Evolutionary conservation across 768 basidiomycete genomes (phyloP).

Genomic region (Gautieria morchelliformis): DNA sequence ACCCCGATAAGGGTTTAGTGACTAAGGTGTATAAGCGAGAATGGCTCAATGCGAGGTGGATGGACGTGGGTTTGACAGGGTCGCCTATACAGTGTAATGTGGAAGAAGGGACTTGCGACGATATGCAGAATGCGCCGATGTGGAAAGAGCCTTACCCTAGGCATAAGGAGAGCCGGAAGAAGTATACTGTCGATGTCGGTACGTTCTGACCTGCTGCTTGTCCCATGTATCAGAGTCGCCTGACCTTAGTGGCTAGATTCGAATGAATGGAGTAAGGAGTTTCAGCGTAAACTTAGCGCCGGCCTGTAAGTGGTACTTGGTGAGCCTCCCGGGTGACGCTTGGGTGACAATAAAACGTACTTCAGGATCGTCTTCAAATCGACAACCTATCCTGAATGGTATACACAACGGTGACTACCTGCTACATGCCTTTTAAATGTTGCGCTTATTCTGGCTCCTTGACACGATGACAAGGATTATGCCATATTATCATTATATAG

Average conservation of each 20-base stretch:
- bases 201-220: background rate
- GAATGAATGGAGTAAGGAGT: slow-evolving; percentile 21
- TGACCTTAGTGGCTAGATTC: slow-evolving; percentile 19
- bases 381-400: slow-evolving; percentile 71
- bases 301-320: slow-evolving; percentile 1
- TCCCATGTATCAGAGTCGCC: background rate
- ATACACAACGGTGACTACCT: slow-evolving; percentile 17
- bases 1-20: background rate
- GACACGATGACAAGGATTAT: slow-evolving; percentile 13
- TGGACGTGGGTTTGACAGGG: slow-evolving; percentile 53
- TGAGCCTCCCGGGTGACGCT: background rate
- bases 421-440: background rate
- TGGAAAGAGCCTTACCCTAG: background rate
- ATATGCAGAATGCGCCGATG: slow-evolving; percentile 24
- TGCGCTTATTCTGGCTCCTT: background rate
- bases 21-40: slow-evolving; percentile 16
- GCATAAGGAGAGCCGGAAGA: background rate
- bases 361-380: slow-evolving; percentile 50
- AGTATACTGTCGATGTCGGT: slow-evolving; percentile 3
- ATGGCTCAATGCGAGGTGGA: slow-evolving; percentile 40
- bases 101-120: slow-evolving; percentile 31
- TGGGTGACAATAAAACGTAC: slow-evolving; percentile 20
- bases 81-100: slow-evolving; percentile 31
- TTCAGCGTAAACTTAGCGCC: background rate
- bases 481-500: slow-evolving; percentile 28